Conservation (phyloP, 352 stramenopile genomes). For the Halophytophthora batemanensis region DNA sequence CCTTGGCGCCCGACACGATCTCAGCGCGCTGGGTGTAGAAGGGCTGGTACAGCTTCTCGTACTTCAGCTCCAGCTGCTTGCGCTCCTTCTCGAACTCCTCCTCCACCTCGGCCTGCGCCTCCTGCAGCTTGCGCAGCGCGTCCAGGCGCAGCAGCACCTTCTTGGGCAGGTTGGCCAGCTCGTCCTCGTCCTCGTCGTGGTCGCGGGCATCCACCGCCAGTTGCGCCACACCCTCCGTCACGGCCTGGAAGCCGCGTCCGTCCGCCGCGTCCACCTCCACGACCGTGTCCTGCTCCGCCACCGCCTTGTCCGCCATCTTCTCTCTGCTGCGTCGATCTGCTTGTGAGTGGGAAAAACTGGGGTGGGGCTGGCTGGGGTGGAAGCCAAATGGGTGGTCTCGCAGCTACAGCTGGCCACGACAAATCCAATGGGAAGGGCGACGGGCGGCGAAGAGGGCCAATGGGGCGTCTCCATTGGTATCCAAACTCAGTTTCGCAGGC, state of each 20-base stretch:
- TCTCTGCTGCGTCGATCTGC: constrained; percentile 3
- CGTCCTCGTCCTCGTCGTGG: constrained; percentile 45
- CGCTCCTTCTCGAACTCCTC: constrained; percentile 86
- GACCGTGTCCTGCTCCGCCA: constrained; percentile 41
- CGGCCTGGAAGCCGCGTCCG: constrained; percentile 56
- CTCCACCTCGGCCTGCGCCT: constrained; percentile 72
- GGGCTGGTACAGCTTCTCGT: constrained; percentile 86
- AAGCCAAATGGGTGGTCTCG: constrained; percentile 5
- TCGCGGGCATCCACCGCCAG: constrained; percentile 26
- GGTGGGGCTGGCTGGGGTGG: not conserved
- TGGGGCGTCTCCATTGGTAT: too few relatives aligned
- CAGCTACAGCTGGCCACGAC: not conserved
- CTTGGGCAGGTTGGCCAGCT: constrained; percentile 58
- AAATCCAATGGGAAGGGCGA: too few relatives aligned
- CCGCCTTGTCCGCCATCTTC: constrained; percentile 42
- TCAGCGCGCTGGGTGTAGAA: constrained; percentile 72
- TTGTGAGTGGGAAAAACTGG: constrained; percentile 10
- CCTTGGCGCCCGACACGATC: constrained; percentile 76
- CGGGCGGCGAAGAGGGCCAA: too few relatives aligned
- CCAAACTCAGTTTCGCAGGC: too few relatives aligned
- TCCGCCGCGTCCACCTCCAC: constrained; percentile 66
- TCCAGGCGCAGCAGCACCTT: constrained; percentile 72
- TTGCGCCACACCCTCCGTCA: constrained; percentile 34
- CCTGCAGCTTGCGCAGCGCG: constrained; percentile 70
- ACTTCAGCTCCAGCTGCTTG: constrained; percentile 82